These are phyloP conservation scores for Penicillium vulpinum DNA, from an alignment of 2,329 filamentous ascomycete genomes.

Conservation along the genomic window DNA sequence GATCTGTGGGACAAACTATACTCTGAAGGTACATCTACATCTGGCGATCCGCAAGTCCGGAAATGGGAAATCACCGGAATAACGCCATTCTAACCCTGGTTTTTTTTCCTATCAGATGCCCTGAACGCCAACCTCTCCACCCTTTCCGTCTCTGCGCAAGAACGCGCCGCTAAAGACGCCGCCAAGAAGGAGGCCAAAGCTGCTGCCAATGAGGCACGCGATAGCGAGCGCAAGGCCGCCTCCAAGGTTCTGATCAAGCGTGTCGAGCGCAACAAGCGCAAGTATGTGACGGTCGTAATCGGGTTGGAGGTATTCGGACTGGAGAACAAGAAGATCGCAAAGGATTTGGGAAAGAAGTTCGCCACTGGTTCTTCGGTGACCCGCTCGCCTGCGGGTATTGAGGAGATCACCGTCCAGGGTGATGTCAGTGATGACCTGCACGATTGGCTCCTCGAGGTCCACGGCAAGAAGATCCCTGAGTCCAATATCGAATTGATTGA, in stretches of 20 bases:
- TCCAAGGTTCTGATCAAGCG: conserved; percentile 90
- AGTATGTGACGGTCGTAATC: conserved; percentile 89
- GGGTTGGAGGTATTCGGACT: conserved; percentile 88
- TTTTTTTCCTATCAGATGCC: conserved; percentile 58
- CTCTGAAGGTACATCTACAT: conserved; percentile 66
- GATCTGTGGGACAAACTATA: conserved; percentile 77
- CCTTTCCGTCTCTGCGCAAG: conserved; percentile 86
- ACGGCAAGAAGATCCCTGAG: conserved; percentile 79
- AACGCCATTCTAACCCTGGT: not conserved
- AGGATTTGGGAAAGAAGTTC: conserved; percentile 98
- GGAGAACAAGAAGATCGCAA: conserved; percentile 92
- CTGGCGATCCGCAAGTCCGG: not conserved
- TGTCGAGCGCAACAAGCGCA: conserved; percentile 96
- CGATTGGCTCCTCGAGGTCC: conserved; percentile 86
- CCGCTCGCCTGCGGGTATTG: conserved; percentile 78
- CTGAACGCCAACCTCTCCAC: conserved; percentile 80
- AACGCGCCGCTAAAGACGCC: conserved; percentile 92
- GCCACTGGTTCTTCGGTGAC: conserved; percentile 92
- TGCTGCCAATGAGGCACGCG: conserved; percentile 78
- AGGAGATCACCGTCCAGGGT: conserved; percentile 97
- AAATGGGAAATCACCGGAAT: not conserved
- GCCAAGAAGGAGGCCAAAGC: conserved; percentile 97
- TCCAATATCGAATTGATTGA: conserved; percentile 94
- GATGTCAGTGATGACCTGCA: conserved; percentile 93
- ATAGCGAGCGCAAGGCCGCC: conserved; percentile 77